These are phyloP conservation scores for Nitzschia sp. DNA, from an alignment of 108 stramenopile genomes.

Conservation along the genomic window DNA sequence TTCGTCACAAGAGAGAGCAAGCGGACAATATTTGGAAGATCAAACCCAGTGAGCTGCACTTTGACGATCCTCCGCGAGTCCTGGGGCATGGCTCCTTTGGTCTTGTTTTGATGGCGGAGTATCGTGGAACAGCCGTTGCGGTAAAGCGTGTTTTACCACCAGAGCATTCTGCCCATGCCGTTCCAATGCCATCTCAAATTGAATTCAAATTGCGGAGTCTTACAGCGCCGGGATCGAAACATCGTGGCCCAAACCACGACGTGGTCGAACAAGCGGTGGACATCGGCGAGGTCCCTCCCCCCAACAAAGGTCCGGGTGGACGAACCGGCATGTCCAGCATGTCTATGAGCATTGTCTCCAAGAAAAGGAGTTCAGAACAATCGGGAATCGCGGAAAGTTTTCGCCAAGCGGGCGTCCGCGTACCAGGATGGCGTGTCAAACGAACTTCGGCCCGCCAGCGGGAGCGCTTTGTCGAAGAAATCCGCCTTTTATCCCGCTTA, in stretches of 20 bases:
- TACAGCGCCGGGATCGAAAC: not conserved
- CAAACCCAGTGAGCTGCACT: conserved; percentile 27
- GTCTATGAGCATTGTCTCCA: no score
- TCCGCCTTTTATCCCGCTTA: conserved; percentile 44
- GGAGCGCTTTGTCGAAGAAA: conserved; percentile 42
- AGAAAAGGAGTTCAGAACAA: no score
- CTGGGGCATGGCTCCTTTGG: conserved; percentile 44
- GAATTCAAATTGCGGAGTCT: not conserved
- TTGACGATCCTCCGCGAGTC: conserved; percentile 33
- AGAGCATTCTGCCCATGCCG: not conserved
- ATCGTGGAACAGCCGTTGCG: conserved; percentile 46
- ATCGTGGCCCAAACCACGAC: no score
- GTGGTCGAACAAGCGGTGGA: no score
- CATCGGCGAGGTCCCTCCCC: no score
- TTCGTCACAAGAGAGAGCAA: conserved; percentile 29
- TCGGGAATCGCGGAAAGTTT: no score
- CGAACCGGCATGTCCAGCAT: no score
- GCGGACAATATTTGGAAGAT: conserved; percentile 47
- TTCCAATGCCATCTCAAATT: not conserved
- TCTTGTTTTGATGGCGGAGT: conserved; percentile 41
- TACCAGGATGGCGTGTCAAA: no score
- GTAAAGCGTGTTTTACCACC: conserved; percentile 46
- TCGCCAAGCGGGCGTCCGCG: no score
- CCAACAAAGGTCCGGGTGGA: no score
- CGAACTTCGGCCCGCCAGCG: not conserved